Evolutionary conservation across 257 asterid species (phyloP).

Genomic region (Scutellaria minor): DNA sequence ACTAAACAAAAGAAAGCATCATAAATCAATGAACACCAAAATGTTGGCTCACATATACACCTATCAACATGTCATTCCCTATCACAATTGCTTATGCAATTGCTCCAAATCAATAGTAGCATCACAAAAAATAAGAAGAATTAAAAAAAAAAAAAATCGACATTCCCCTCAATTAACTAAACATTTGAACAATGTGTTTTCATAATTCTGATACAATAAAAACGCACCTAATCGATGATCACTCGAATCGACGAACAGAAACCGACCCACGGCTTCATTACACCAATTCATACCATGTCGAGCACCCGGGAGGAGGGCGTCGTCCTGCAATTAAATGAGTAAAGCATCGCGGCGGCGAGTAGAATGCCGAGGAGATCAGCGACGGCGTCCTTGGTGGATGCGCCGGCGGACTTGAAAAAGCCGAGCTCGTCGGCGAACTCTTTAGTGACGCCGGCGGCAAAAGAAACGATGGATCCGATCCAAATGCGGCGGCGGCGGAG

Average conservation of each 20-base stretch:
- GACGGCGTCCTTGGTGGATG: slow-evolving; percentile 73
- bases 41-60: not conserved
- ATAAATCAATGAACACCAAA: not conserved
- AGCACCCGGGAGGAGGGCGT: slow-evolving; percentile 33
- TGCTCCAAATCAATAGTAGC: slow-evolving; percentile 15
- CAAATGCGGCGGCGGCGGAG: slow-evolving; percentile 66
- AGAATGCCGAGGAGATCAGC: slow-evolving; percentile 67
- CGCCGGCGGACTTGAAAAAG: slow-evolving; percentile 74
- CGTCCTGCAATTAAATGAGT: slow-evolving; percentile 32
- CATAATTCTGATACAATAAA: not conserved
- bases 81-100: not conserved
- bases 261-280: not conserved
- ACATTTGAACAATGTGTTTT: not conserved
- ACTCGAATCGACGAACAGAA: slow-evolving; percentile 3
- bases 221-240: slow-evolving; percentile 28
- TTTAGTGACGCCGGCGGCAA: slow-evolving; percentile 72
- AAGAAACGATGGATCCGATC: slow-evolving; percentile 73
- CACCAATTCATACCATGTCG: slow-evolving; percentile 61
- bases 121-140: slow-evolving; percentile 5
- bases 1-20: slow-evolving; percentile 11
- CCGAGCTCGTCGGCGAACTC: slow-evolving; percentile 89
- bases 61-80: not conserved
- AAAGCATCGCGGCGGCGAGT: slow-evolving; percentile 53
- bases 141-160: too few relatives aligned
- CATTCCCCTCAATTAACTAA: not conserved